Conservation (phyloP, 495 filamentous ascomycete species). For the Xylaria castorea region DNA sequence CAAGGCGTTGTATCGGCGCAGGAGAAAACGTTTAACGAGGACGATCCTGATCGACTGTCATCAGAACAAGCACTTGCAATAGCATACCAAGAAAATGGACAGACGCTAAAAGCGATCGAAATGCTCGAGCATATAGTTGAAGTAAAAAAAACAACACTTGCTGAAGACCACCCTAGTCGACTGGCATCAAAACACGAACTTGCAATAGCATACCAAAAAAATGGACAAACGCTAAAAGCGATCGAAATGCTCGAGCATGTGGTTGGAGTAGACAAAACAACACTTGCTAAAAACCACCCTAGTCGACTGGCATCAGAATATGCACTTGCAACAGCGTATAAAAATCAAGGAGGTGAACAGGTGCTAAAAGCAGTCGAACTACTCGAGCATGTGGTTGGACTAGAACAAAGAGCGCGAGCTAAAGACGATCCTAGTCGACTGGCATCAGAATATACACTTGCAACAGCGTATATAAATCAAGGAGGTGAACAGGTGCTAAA, state of each 20-base stretch:
- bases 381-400: slow-evolving; percentile 43
- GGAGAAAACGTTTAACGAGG: slow-evolving; percentile 30
- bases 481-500: background rate
- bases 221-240: slow-evolving; percentile 35
- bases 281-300: slow-evolving; percentile 42
- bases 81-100: slow-evolving; percentile 39
- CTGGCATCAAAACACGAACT: slow-evolving; percentile 42
- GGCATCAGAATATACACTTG: slow-evolving; percentile 40
- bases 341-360: slow-evolving; percentile 14
- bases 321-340: slow-evolving; percentile 31
- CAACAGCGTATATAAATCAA: slow-evolving; percentile 5
- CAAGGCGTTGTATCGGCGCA: slow-evolving; percentile 32
- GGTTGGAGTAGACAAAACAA: slow-evolving; percentile 33
- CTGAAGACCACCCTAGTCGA: slow-evolving; percentile 40
- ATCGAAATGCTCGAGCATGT: slow-evolving; percentile 41
- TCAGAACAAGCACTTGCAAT: slow-evolving; percentile 40
- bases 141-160: slow-evolving; percentile 33
- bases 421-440: slow-evolving; percentile 44
- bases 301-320: slow-evolving; percentile 41
- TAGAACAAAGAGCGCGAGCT: slow-evolving; percentile 33
- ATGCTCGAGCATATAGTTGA: slow-evolving; percentile 43
- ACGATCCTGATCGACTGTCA: slow-evolving; percentile 37
- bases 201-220: slow-evolving; percentile 39
- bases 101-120: slow-evolving; percentile 32
- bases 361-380: slow-evolving; percentile 33